A percentile compares a stretch with the other conserved stretches of the same genome.
These are phyloP conservation scores for Mycena epipterygia DNA, from an alignment of 768 basidiomycete genomes.

Conservation along the genomic window DNA sequence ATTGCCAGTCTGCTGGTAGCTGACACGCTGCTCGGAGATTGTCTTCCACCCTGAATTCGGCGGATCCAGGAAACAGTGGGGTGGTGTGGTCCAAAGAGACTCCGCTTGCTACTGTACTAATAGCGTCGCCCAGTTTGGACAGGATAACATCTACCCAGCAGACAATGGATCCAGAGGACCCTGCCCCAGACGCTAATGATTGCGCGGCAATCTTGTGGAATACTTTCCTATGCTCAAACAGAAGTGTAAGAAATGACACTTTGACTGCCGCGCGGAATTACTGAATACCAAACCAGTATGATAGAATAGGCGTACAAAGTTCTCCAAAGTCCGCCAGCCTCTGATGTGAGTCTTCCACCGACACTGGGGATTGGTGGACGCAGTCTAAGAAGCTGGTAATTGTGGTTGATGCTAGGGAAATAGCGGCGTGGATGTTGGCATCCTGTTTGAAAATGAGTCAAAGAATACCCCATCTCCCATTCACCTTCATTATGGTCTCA, in stretches of 20 bases:
- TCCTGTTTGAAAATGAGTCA: conserved; percentile 46
- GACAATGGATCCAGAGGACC: conserved; percentile 51
- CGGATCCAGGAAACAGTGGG: conserved; percentile 44
- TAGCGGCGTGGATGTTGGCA: conserved; percentile 44
- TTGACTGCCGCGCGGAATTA: conserved; percentile 40
- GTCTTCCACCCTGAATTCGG: conserved; percentile 61
- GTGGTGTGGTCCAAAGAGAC: conserved; percentile 17
- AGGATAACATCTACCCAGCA: conserved; percentile 79
- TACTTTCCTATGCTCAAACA: conserved; percentile 67
- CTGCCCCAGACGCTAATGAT: conserved; percentile 39
- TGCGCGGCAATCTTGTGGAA: conserved; percentile 60
- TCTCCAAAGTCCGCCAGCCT: conserved; percentile 18
- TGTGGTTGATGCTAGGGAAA: conserved; percentile 49
- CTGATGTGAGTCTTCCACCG: conserved; percentile 14
- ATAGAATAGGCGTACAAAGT: conserved; percentile 33
- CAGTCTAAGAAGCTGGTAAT: conserved; percentile 49
- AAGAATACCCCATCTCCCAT: conserved; percentile 21
- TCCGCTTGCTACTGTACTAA: conserved; percentile 47
- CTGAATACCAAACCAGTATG: not conserved
- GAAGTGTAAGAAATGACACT: conserved; percentile 45
- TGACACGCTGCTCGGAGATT: conserved; percentile 72
- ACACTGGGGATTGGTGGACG: conserved; percentile 3
- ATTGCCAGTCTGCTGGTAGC: conserved; percentile 78
- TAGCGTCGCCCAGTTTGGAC: conserved; percentile 61
- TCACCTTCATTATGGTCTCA: conserved; percentile 15